Percentiles rank a stretch among this genome's conserved stretches.
Conservation (phyloP, 139 green algal genomes). For the Picochlorum sp. region DNA sequence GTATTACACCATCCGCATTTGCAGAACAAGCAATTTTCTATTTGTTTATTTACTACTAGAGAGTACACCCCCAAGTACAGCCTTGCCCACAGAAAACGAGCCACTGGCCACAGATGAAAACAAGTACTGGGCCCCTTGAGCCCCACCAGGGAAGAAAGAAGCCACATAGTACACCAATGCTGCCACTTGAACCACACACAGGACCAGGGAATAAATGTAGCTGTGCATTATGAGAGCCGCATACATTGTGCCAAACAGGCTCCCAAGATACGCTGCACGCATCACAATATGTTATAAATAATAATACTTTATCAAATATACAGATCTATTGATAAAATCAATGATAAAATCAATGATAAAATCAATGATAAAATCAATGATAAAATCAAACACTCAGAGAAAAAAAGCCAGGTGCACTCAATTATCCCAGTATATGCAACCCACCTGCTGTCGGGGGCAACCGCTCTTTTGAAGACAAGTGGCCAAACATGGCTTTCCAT, state of each 20-base stretch:
- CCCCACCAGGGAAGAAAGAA: constrained; percentile 84
- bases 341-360: background rate
- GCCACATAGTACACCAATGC: constrained; percentile 85
- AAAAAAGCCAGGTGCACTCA: background rate
- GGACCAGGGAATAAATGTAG: constrained; percentile 80
- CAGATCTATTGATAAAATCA: background rate
- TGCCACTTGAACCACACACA: constrained; percentile 59
- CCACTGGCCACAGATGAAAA: constrained; percentile 2
- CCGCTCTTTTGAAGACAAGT: constrained; percentile 74
- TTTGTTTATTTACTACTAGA: background rate
- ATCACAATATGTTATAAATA: background rate
- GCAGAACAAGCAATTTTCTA: too few species aligned
- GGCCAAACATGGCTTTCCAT: constrained; percentile 63
- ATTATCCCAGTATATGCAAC: constrained; percentile 25
- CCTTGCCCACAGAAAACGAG: constrained; percentile 6
- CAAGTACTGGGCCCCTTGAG: constrained; percentile 29
- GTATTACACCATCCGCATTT: too few species aligned
- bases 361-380: background rate
- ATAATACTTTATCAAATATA: background rate
- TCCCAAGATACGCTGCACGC: constrained; percentile 64
- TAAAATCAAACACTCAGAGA: background rate
- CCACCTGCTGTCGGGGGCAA: constrained; percentile 50
- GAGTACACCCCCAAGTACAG: constrained; percentile 1
- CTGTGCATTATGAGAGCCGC: constrained; percentile 69
- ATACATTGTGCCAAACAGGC: constrained; percentile 73